Base-by-base conservation (phyloP, 2,329 filamentous ascomycete genomes). In the Cytospora schulzeri region DNA sequence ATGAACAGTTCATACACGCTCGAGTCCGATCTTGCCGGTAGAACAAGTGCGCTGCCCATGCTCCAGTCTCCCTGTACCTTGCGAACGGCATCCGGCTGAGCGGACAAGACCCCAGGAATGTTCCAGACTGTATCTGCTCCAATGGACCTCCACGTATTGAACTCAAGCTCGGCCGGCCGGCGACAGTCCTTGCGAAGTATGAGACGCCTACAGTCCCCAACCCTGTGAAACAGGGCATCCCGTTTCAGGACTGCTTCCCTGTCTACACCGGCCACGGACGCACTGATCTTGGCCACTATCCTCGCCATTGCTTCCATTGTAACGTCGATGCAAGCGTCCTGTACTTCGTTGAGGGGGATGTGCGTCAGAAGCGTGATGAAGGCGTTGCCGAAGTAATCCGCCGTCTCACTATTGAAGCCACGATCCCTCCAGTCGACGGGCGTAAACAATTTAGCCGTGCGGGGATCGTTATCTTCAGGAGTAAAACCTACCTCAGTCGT, bases 341-440 rank as follows among this genome's bases (percentile, higher is more conserved):
- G 2, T 12, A 61, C n/a, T 4, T 61, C n/a, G 8, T 24, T 11
- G 6, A 55, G 14, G 24, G 51, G 17, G 15, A 41, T 2, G 15
- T 45, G 14, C 5, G 51, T 48, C 2, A 52, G 59, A 0, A 61
- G 35, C 2, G 51, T 55, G 9, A 61, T 19, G 1, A 33, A 3
- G 1, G 59, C 51, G 51, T 55, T 61, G 3, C 59, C 59, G 12
- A 61, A 61, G 6, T 61, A 61, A 0, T 4, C 35, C 26, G 29
- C n/a, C 4, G 59, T 55, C n/a, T 54, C 59, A 14, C 12, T 8
- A 14, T 45, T 11, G 14, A 54, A 26, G 0, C 33, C n/a, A 26
- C 51, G 26, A 1, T 24, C 41, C n/a, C 59, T 26, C 3, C 53
- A 61, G 14, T 55, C 26, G 6, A 61, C 7, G 0, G 35, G 28